Evolutionary conservation across 2,329 filamentous ascomycete genomes (phyloP).

Genomic region (Aaosphaeria arxii): DNA sequence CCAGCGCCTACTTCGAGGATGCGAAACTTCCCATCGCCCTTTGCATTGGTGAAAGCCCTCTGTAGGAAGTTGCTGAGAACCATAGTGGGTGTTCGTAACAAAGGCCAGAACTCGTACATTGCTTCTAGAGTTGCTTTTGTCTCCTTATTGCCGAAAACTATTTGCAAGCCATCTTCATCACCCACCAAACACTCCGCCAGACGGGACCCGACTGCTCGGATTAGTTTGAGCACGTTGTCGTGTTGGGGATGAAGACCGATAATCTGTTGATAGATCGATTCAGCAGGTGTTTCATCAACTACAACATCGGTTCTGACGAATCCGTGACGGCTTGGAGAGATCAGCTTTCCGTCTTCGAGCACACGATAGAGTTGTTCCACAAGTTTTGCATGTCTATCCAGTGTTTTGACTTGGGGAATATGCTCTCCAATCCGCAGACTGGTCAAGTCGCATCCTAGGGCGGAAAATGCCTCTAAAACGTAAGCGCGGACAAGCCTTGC

Average conservation of each 20-base stretch:
- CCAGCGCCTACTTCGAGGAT: slow-evolving; percentile 31
- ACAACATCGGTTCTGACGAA: slow-evolving; percentile 1
- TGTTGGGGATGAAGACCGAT: slow-evolving; percentile 31
- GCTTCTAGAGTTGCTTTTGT: slow-evolving; percentile 30
- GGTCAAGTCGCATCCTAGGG: slow-evolving; percentile 3
- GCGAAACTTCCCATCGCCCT: slow-evolving; percentile 20
- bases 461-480: slow-evolving; percentile 23
- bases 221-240: slow-evolving; percentile 27
- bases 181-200: slow-evolving; percentile 42
- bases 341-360: slow-evolving; percentile 3
- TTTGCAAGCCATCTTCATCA: slow-evolving; percentile 30
- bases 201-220: slow-evolving; percentile 28
- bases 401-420: slow-evolving; percentile 2
- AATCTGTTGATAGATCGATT: slow-evolving; percentile 21
- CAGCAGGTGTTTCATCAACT: slow-evolving; percentile 1
- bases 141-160: slow-evolving; percentile 38
- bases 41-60: slow-evolving; percentile 12
- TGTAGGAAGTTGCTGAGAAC: slow-evolving; percentile 12
- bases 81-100: slow-evolving; percentile 9
- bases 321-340: not conserved
- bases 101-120: slow-evolving; percentile 32
- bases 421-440: not conserved
- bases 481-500: slow-evolving; percentile 17
- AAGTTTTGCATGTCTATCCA: slow-evolving; percentile 1
- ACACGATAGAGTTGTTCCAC: slow-evolving; percentile 3